Conservation (phyloP, 306 rosid genomes). For the Parietaria judaica region DNA sequence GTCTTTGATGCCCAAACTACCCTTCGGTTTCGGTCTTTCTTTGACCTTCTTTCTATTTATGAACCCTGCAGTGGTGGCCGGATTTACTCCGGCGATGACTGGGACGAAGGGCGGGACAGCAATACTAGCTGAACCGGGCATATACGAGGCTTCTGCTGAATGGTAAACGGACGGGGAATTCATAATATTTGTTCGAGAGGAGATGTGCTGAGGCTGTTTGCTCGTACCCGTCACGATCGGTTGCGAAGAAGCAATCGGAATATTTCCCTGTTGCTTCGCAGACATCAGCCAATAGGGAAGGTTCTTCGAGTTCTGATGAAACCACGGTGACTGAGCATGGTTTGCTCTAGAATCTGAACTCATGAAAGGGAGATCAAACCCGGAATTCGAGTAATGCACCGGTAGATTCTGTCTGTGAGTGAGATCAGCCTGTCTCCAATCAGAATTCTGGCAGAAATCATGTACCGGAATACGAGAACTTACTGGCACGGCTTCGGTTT, state of each 20-base stretch:
- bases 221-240: conserved; percentile 23
- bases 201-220: conserved; percentile 37
- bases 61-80: conserved; percentile 20
- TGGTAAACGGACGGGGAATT: conserved; percentile 36
- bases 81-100: conserved; percentile 24
- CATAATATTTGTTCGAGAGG: conserved; percentile 33
- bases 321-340: conserved; percentile 38
- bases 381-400: conserved; percentile 29
- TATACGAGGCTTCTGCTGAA: conserved; percentile 31
- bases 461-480: conserved; percentile 32
- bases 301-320: conserved; percentile 33
- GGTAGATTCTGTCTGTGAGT: conserved; percentile 37
- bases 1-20: conserved; percentile 30
- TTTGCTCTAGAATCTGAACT: conserved; percentile 42
- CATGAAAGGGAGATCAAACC: conserved; percentile 61
- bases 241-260: conserved; percentile 33
- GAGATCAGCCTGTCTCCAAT: conserved; percentile 38
- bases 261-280: conserved; percentile 39
- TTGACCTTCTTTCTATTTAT: conserved; percentile 30
- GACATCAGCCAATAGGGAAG: conserved; percentile 56
- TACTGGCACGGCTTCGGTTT: conserved; percentile 41
- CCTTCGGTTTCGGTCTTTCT: conserved; percentile 45
- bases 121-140: conserved; percentile 27
- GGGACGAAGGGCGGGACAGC: conserved; percentile 40
- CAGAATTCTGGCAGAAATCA: conserved; percentile 22